Conservation (phyloP, 768 basidiomycete genomes). For the Leccinum aurantiacum region DNA sequence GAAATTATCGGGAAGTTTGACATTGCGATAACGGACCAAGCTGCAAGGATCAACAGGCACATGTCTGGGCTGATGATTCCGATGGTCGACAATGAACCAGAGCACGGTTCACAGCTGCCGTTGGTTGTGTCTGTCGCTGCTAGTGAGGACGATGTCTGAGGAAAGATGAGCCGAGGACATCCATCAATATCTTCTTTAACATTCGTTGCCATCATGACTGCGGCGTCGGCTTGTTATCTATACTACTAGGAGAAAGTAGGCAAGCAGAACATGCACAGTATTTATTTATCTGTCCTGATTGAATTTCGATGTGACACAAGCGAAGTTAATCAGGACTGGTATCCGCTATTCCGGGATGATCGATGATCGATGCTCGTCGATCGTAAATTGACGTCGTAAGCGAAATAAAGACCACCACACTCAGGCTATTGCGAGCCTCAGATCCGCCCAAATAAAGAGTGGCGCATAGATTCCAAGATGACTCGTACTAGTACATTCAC, state of each 20-base stretch:
- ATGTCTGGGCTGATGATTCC: slow-evolving; percentile 33
- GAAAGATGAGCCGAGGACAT: neutral
- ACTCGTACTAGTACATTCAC: too few relatives aligned
- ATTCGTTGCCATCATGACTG: neutral
- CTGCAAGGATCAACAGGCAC: slow-evolving; percentile 25
- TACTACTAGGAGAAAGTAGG: too few relatives aligned
- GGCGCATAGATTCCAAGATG: too few relatives aligned
- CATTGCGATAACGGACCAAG: slow-evolving; percentile 29
- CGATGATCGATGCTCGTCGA: too few relatives aligned
- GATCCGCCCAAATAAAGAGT: too few relatives aligned
- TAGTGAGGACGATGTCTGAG: neutral
- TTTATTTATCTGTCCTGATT: neutral
- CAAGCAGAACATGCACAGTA: too few relatives aligned
- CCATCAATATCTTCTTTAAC: neutral
- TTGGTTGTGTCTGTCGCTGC: slow-evolving; percentile 6
- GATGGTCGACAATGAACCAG: slow-evolving; percentile 31
- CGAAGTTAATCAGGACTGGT: neutral
- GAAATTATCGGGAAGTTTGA: slow-evolving; percentile 56
- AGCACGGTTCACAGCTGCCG: slow-evolving; percentile 29
- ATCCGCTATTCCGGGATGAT: too few relatives aligned
- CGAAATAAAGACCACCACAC: too few relatives aligned
- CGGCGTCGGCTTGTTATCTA: neutral
- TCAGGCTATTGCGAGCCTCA: too few relatives aligned
- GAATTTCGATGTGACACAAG: neutral
- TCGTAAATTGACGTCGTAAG: too few relatives aligned